These are phyloP conservation scores for Chlorella sp. DNA, from an alignment of 139 green algal species.

Conservation along the genomic window DNA sequence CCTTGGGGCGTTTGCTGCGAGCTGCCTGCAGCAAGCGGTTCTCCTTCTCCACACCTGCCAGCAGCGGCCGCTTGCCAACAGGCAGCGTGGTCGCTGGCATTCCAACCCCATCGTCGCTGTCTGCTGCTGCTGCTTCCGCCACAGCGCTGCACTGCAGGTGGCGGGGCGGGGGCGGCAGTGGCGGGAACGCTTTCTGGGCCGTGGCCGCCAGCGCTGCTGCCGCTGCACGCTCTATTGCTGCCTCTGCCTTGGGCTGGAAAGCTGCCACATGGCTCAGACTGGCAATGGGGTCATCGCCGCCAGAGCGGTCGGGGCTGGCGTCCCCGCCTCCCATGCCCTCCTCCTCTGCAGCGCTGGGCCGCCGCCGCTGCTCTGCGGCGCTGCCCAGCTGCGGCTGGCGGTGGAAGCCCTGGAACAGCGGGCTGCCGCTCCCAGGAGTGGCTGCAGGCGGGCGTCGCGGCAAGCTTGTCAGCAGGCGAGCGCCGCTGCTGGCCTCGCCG, in stretches of 20 bases:
- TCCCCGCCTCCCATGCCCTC: not conserved
- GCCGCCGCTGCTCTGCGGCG: not conserved
- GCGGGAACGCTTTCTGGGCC: not conserved
- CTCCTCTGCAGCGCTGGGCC: not conserved
- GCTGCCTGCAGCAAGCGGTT: slow-evolving; percentile 6
- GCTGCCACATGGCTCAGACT: slow-evolving; percentile 20
- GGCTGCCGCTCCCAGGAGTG: not conserved
- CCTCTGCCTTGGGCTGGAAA: slow-evolving; percentile 12
- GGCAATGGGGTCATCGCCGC: not conserved
- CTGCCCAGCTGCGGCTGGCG: not conserved
- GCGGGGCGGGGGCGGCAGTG: not conserved
- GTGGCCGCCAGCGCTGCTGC: not conserved
- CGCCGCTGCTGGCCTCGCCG: slow-evolving; percentile 17
- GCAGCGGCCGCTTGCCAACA: slow-evolving; percentile 12
- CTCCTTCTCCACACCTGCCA: slow-evolving; percentile 4
- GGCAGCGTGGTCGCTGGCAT: not conserved
- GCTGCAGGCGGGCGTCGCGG: not conserved
- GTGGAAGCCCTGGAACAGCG: not conserved
- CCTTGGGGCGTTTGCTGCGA: slow-evolving; percentile 1
- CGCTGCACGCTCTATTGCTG: slow-evolving; percentile 9
- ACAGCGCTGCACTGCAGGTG: not conserved
- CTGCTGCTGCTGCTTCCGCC: not conserved
- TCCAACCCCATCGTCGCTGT: not conserved
- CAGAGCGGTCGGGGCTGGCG: too few species aligned
- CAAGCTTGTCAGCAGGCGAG: slow-evolving; percentile 6